Evolutionary conservation across 2,329 filamentous ascomycete species (phyloP), one percentile per base, ranked within the genome.

Genomic region (Penicillium sp.): DNA sequence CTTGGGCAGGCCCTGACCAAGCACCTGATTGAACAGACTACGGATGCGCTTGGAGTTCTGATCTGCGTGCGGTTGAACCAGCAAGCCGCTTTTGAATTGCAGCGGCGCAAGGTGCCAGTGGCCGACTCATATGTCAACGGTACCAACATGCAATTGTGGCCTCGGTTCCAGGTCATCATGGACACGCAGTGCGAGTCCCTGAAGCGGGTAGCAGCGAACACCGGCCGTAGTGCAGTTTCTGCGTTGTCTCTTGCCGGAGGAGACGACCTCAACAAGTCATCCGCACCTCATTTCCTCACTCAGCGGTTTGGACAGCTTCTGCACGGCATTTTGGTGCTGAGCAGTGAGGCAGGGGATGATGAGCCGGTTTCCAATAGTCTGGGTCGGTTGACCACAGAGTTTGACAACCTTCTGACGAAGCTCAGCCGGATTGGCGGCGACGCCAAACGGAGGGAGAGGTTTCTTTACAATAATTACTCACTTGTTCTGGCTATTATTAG

Each of bases 141-240:
- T 39, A 95, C 88, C 5, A 90, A 86, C 63, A 98, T 98, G 88
- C 80, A 93, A 3, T 80, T 98, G 5, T 98, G 93, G 93, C 93
- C 93, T 7, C 84, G 91, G 24, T 87, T 98, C 61, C 94, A 98
- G 69, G 81, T 88, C 49, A 83, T 95, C 60, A 95, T 98, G 82
- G 90, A 95, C 93, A 98, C 66, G 89, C n/a, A n/a, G n/a, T n/a
- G 87, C 71, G 89, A 95, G 47, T 94, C 88, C 0, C 78, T 98
- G 32, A 85, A 85, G 45, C 78, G 76, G 52, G 70, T 75, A 39
- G 75, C 76, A 2, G 67, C 68, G 2, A 67, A 66, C 19, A 72
- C 77, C 3, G 71, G 73, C 24, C 72, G 75, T 39, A 71, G 72
- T 40, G 70, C 73, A 4, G 71, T 76, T 64, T 65, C 76, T 76